Evolutionary conservation across 1,284 basidiomycete species (phyloP).

Genomic region (Ceratobasidium papillatum): DNA sequence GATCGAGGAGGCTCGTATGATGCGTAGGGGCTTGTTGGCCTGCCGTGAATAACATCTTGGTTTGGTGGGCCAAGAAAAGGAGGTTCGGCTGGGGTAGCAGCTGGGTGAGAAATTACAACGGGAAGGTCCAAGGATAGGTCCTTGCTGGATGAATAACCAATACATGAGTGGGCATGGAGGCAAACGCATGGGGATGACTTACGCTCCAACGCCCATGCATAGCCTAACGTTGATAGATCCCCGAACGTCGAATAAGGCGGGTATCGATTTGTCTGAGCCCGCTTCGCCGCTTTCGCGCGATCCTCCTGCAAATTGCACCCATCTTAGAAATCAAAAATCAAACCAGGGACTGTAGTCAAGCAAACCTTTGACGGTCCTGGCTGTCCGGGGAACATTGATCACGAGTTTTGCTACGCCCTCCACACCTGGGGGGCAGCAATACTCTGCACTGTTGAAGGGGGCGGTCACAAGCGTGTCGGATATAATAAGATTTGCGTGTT

Average conservation of each 20-base stretch:
- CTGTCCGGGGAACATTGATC: constrained; percentile 71
- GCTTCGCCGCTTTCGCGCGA: constrained; percentile 54
- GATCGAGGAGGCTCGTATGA: constrained; percentile 36
- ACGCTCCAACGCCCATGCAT: constrained; percentile 71
- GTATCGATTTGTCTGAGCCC: constrained; percentile 47
- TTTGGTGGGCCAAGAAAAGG: constrained; percentile 18
- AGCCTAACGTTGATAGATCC: constrained; percentile 65
- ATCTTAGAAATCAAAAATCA: not conserved
- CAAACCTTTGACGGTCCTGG: constrained; percentile 65
- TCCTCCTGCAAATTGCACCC: constrained; percentile 58
- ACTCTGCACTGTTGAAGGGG: constrained; percentile 73
- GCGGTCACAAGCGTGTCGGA: constrained; percentile 73
- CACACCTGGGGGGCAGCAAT: constrained; percentile 70
- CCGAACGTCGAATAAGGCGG: constrained; percentile 67
- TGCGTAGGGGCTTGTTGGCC: constrained; percentile 44
- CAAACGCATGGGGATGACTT: constrained; percentile 45
- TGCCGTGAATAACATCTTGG: not conserved
- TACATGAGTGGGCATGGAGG: not conserved
- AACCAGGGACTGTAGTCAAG: not conserved
- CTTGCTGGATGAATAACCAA: constrained; percentile 58
- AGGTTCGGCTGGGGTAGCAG: constrained; percentile 55
- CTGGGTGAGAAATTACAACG: constrained; percentile 68
- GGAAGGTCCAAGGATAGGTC: constrained; percentile 71
- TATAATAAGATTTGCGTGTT: constrained; percentile 58
- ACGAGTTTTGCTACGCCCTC: constrained; percentile 80